These are phyloP conservation scores for Pouteria glomerata DNA, from an alignment of 148 eudicot genomes.

Conservation along the genomic window DNA sequence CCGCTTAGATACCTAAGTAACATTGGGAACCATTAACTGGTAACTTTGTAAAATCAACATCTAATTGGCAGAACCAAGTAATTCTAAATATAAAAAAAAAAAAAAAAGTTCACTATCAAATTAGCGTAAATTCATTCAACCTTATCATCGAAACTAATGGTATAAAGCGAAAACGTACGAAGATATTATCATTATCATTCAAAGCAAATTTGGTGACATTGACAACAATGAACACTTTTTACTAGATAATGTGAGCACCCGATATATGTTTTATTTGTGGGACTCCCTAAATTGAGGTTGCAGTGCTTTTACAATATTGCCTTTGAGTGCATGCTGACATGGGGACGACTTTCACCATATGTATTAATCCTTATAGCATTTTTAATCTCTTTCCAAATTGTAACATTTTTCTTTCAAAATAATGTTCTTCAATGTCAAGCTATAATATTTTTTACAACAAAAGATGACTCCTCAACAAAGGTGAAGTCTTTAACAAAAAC, in stretches of 20 bases:
- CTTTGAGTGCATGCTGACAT: not conserved
- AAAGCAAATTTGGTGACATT: no score
- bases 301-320: not conserved
- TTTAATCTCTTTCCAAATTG: not conserved
- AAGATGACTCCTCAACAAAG: not conserved
- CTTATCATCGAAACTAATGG: not conserved
- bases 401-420: not conserved
- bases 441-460: no score
- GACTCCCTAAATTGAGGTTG: not conserved
- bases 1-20: slow-evolving; percentile 80
- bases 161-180: not conserved
- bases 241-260: not conserved
- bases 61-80: not conserved
- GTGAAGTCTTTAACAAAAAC: not conserved
- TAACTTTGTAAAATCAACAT: not conserved
- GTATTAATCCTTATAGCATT: not conserved
- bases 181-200: not conserved
- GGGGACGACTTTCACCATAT: not conserved
- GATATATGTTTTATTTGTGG: not conserved
- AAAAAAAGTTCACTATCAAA: no score
- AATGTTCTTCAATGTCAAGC: no score
- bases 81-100: no score
- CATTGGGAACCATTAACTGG: slow-evolving; percentile 5
- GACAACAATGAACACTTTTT: no score
- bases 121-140: no score